phyloP scores from a whole-genome alignment of 192 early-diverging fungal genomes.

The Backusella morwellensis region DNA sequence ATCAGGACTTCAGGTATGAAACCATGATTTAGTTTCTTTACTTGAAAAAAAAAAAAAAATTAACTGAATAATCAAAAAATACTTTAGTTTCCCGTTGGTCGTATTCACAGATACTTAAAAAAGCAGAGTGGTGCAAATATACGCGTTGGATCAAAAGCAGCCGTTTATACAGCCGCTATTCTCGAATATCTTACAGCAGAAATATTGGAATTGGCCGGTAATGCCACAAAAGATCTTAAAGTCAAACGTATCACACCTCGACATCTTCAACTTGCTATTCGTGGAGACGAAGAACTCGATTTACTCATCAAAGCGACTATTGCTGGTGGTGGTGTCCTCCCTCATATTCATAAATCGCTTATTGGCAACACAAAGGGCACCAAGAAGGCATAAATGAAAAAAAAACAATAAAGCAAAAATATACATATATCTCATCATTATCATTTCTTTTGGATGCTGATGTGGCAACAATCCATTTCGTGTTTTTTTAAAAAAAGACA shows the following conservation, averaged over 20 bases:
- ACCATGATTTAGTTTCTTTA: background rate
- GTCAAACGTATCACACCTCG: conserved; percentile 89
- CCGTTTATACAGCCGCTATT: conserved; percentile 89
- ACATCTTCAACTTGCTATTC: conserved; percentile 89
- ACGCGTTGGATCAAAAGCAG: conserved; percentile 87
- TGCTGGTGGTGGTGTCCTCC: conserved; percentile 84
- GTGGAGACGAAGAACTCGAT: conserved; percentile 91
- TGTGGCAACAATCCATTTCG: background rate
- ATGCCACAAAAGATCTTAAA: conserved; percentile 88
- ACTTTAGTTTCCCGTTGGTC: conserved; percentile 86
- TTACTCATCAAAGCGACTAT: conserved; percentile 87
- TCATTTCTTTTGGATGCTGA: background rate
- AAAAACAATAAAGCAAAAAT: background rate
- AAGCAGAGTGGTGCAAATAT: conserved; percentile 74
- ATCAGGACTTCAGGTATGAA: conserved; percentile 59
- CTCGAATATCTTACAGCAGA: conserved; percentile 93
- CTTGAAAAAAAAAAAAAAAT: background rate
- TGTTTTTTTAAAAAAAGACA: background rate
- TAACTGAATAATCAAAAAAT: too few species aligned
- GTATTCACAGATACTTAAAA: conserved; percentile 92
- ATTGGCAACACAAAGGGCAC: conserved; percentile 49
- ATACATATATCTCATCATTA: background rate
- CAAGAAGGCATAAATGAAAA: conserved; percentile 35
- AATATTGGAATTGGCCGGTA: conserved; percentile 90
- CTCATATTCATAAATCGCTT: conserved; percentile 65